These are phyloP conservation scores for Cardamine chenopodiifolia DNA, from an alignment of 345 rosid species.

Conservation along the genomic window DNA sequence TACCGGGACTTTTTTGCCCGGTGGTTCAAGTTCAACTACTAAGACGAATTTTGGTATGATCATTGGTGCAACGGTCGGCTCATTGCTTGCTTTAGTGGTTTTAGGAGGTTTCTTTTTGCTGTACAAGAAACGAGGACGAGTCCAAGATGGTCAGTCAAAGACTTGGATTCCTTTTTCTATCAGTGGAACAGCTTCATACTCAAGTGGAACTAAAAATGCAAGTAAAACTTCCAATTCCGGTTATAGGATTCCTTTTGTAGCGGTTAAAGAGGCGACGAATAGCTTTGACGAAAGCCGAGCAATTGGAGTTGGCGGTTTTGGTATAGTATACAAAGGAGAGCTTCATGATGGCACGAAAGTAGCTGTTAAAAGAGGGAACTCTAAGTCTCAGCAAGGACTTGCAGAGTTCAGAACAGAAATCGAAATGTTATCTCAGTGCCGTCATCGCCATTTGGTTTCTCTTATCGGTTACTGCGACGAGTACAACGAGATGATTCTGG, in stretches of 20 bases:
- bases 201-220: conserved; percentile 58
- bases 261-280: conserved; percentile 70
- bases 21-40: conserved; percentile 39
- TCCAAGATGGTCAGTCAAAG: conserved; percentile 54
- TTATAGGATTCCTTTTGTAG: conserved; percentile 57
- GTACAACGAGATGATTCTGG: conserved; percentile 73
- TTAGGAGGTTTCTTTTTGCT: conserved; percentile 49
- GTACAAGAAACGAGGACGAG: conserved; percentile 46
- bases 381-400: conserved; percentile 75
- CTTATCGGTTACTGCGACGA: conserved; percentile 83
- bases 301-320: conserved; percentile 81
- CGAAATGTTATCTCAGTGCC: conserved; percentile 78
- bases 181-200: conserved; percentile 55
- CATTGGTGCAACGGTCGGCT: conserved; percentile 50
- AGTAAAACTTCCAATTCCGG: conserved; percentile 51
- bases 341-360: conserved; percentile 62
- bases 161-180: conserved; percentile 65
- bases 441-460: conserved; percentile 82
- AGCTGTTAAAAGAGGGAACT: conserved; percentile 79
- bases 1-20: conserved; percentile 1
- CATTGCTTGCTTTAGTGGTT: conserved; percentile 38
- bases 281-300: conserved; percentile 68
- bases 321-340: conserved; percentile 73
- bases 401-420: conserved; percentile 81
- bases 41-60: conserved; percentile 52